Base-by-base conservation (phyloP, 495 filamentous ascomycete genomes). In the Aspergillus leporis region DNA sequence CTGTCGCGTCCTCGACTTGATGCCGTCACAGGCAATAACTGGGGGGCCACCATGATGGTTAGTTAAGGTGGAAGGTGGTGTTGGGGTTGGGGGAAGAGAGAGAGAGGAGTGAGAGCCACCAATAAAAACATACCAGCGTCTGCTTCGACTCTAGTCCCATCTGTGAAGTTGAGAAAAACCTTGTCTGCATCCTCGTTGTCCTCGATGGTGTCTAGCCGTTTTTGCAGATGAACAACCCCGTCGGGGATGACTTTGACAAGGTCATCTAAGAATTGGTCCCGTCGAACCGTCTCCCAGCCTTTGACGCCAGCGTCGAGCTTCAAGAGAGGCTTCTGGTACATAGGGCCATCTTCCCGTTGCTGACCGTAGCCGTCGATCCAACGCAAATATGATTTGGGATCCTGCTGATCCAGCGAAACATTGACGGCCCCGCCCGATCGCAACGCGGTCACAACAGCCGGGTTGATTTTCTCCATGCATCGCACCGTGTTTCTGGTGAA, bases 11-110 rank as follows among this genome's bases (percentile, higher is more conserved):
- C 62, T 68, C 1, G 76, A 79, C 59, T 80, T 78, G 55, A 88
- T 83, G 1, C 85, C 84, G 74, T 87, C 84, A 61, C 81, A 83
- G 0, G 83, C 83, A 23, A 88, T 67, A 4, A 85, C 81, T 13
- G 76, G 36, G 36, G 12, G 36, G 36, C 10, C 16, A 40, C 25
- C 25, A 28, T 28, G 25, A 28, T 28, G 25, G 25, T 3, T 40
- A 40, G 12, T 40, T 3, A 13, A n/a, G 10, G 9, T n/a, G n/a
- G n/a, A n/a, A n/a, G n/a, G n/a, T n/a, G n/a, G n/a, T n/a, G n/a
- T n/a, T n/a, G n/a, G n/a, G n/a, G n/a, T n/a, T n/a, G n/a, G 3
- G 16, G 36, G 10, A 3, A 40, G 16, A 9, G 10, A 13, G 10
- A 40, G 10, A 4, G 12, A n/a, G 36, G 36, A 40, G 10, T n/a